Base-by-base conservation (phyloP, 2,329 filamentous ascomycete species). In the Aspergillus vadensis region DNA sequence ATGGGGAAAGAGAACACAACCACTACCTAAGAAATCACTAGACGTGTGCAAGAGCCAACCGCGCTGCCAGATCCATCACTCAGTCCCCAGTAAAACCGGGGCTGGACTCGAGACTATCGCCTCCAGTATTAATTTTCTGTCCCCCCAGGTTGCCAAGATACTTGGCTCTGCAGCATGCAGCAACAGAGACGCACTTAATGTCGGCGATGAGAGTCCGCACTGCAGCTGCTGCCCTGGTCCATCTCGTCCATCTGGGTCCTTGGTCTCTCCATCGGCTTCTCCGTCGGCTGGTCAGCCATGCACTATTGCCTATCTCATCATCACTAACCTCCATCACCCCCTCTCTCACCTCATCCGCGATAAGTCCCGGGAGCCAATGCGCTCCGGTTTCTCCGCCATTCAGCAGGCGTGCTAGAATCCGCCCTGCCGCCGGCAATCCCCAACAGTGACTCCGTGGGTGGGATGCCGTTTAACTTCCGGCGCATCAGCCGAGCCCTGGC, bases 181-280 rank as follows among this genome's bases (percentile, higher is more conserved):
- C 48, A 52, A 19, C 39, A 21, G n/a, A 12, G 39, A 44, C 38
- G 48, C 48, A 53, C n/a, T 43, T 55, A 55, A 55, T 55, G 17
- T 55, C 53, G 53, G 53, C 53, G 53, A 55, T 55, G 53, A 47
- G 19, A 55, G 39, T 44, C 41, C 53, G 19, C 53, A 55, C 15
- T 55, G 53, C 53, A 55, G 53, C 53, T 23, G n/a, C n/a, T 30
- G 9, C 27, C 27, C 27, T 30, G 27, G 27, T 12, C 27, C 27
- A 12, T 23, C 23, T 55, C 27, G 17, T 10, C 41, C n/a, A 36
- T 44, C 36, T 25, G 52, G 38, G n/a, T 44, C 17, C 9, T 21
- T 21, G 41, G 41, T 44, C 9, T 12, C 17, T 21, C 23, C 14
- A 21, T 41, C 30, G 19, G 51, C 50, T 55, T 17, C 19, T 39